A percentile compares a stretch with the other conserved stretches of the same genome.
phyloP scores from a whole-genome alignment of 1,284 basidiomycete genomes.

The Leccinum solheimii region DNA sequence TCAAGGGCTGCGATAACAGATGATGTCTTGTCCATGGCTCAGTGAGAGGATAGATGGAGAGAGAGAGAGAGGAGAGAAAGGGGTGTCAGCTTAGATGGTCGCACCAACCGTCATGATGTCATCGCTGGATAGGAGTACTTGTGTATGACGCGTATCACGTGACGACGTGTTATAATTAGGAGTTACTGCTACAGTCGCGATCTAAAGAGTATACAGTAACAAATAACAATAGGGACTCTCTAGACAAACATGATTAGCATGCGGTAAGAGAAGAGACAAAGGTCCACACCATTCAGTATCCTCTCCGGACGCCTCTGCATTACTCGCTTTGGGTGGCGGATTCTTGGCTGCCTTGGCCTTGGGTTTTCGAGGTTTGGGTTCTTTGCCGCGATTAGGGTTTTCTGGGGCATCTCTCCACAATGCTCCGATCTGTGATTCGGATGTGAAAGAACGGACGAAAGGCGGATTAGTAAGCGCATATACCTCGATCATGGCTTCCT shows the following conservation, averaged over 20 bases:
- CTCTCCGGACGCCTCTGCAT: slow-evolving; percentile 27
- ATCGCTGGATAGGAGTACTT: slow-evolving; percentile 18
- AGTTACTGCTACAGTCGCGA: neutral
- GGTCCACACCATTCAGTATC: slow-evolving; percentile 23
- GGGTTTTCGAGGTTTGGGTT: slow-evolving; percentile 41
- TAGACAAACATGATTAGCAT: neutral
- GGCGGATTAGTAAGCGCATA: slow-evolving; percentile 18
- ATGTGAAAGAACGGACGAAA: slow-evolving; percentile 12
- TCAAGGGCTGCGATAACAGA: slow-evolving; percentile 61
- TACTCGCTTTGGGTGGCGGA: slow-evolving; percentile 23
- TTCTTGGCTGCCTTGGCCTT: slow-evolving; percentile 28
- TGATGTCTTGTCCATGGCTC: slow-evolving; percentile 56
- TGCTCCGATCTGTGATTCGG: slow-evolving; percentile 45
- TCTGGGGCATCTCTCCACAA: slow-evolving; percentile 57
- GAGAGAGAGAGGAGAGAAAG: neutral
- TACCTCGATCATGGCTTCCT: slow-evolving; percentile 55
- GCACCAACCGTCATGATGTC: neutral
- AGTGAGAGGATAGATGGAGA: neutral
- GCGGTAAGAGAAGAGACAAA: neutral
- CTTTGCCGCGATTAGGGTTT: slow-evolving; percentile 58
- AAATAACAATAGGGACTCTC: slow-evolving; percentile 6
- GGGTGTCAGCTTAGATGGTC: neutral
- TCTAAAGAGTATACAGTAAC: neutral
- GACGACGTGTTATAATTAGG: slow-evolving; percentile 7
- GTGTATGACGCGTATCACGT: neutral